Percentiles rank a stretch among this genome's conserved stretches.
phyloP scores from a whole-genome alignment of 768 basidiomycete species.

The Amanita thiersii region DNA sequence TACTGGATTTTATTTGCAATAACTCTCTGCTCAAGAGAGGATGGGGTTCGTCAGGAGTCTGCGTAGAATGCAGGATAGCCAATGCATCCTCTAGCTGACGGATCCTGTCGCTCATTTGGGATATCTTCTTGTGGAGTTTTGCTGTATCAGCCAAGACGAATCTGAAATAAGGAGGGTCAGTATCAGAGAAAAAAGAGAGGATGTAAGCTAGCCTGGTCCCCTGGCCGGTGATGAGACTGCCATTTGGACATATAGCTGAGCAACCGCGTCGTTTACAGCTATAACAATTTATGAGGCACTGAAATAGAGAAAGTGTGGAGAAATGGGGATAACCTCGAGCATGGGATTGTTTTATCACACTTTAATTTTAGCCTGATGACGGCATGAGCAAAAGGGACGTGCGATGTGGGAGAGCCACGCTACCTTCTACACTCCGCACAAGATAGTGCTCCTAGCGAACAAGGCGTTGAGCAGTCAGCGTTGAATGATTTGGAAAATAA shows the following conservation, averaged over 20 bases:
- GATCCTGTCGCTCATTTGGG: conserved; percentile 62
- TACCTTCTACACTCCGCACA: conserved; percentile 60
- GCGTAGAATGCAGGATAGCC: conserved; percentile 40
- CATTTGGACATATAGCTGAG: conserved; percentile 72
- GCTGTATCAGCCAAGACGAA: conserved; percentile 71
- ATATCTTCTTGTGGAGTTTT: conserved; percentile 59
- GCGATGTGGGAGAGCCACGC: conserved; percentile 1
- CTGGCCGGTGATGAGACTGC: conserved; percentile 68
- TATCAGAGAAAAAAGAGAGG: background rate
- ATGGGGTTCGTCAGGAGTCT: conserved; percentile 41
- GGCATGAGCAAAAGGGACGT: background rate
- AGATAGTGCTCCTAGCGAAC: conserved; percentile 34
- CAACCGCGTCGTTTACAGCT: conserved; percentile 70
- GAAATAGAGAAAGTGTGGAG: conserved; percentile 2
- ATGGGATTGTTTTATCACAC: conserved; percentile 66
- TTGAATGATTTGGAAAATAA: background rate
- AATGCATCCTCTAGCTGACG: conserved; percentile 67
- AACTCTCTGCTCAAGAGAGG: conserved; percentile 54
- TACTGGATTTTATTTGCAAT: conserved; percentile 56
- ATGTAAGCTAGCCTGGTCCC: conserved; percentile 52
- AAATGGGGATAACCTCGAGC: conserved; percentile 32
- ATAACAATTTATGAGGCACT: conserved; percentile 2
- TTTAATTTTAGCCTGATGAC: conserved; percentile 51
- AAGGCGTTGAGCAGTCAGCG: background rate
- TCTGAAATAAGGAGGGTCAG: conserved; percentile 21